These are phyloP conservation scores for Syzygium malaccense DNA, from an alignment of 441 rosid genomes.

Conservation along the genomic window DNA sequence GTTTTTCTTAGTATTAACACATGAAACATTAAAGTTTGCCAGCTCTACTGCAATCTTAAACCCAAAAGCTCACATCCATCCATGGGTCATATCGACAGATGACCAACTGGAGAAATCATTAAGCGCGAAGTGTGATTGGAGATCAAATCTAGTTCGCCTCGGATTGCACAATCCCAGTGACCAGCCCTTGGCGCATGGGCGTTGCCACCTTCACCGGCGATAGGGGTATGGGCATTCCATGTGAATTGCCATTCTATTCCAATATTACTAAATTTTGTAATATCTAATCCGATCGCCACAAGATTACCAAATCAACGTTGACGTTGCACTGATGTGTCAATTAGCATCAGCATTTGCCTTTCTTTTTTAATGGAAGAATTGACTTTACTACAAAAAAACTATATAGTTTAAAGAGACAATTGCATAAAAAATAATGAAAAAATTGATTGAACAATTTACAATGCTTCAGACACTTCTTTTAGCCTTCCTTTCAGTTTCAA, in stretches of 20 bases:
- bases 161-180: not conserved
- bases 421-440: not conserved
- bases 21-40: not conserved
- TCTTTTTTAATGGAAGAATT: not conserved
- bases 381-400: not conserved
- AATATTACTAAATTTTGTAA: too few relatives aligned
- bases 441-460: not conserved
- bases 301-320: too few relatives aligned
- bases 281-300: too few relatives aligned
- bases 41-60: not conserved
- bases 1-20: too few relatives aligned
- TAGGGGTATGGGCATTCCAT: too few relatives aligned
- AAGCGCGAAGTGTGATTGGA: too few relatives aligned
- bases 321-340: not conserved
- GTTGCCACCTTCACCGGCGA: not conserved
- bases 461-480: not conserved
- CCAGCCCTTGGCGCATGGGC: not conserved
- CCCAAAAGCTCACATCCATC: not conserved
- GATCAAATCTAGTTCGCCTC: too few relatives aligned
- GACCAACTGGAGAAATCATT: not conserved
- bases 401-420: not conserved
- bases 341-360: not conserved
- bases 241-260: too few relatives aligned
- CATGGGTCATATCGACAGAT: not conserved
- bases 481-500: not conserved